phyloP scores from a whole-genome alignment of 352 stramenopile genomes.

The Phytopythium ostracodes region DNA sequence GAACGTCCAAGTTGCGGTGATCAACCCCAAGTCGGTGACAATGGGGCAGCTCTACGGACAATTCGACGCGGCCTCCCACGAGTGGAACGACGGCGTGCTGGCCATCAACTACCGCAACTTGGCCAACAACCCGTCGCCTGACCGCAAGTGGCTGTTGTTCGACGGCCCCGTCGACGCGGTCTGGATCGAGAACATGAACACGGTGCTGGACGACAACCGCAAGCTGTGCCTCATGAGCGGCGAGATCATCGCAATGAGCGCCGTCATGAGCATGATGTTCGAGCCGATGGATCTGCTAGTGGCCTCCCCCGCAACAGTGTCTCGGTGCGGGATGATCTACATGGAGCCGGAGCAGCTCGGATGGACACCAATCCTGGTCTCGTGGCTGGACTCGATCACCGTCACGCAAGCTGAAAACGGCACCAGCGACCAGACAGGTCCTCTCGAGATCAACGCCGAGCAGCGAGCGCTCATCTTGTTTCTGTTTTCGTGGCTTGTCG shows the following conservation, averaged over 20 bases:
- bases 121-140: conserved; percentile 67
- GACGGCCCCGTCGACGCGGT: conserved; percentile 92
- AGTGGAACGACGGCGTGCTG: conserved; percentile 93
- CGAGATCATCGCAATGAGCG: conserved; percentile 94
- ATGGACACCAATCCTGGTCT: conserved; percentile 85
- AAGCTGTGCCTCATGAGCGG: conserved; percentile 93
- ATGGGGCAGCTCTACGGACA: conserved; percentile 93
- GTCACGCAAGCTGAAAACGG: conserved; percentile 14
- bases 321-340: conserved; percentile 94
- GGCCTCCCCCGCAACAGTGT: conserved; percentile 91
- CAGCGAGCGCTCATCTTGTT: conserved; percentile 70
- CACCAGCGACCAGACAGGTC: conserved; percentile 20
- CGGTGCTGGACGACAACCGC: conserved; percentile 93
- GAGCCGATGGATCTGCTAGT: conserved; percentile 94
- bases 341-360: conserved; percentile 91
- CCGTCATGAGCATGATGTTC: conserved; percentile 96
- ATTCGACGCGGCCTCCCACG: conserved; percentile 93
- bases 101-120: conserved; percentile 90
- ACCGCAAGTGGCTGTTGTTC: conserved; percentile 93
- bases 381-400: conserved; percentile 84
- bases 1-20: conserved; percentile 72
- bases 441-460: conserved; percentile 71
- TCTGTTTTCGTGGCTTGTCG: conserved; percentile 86
- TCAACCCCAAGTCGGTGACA: conserved; percentile 94
- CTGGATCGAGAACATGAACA: conserved; percentile 97